A percentile compares a stretch with the other conserved stretches of the same genome.
Conservation (phyloP, 2,329 filamentous ascomycete genomes). For the Diaporthe australafricana region DNA sequence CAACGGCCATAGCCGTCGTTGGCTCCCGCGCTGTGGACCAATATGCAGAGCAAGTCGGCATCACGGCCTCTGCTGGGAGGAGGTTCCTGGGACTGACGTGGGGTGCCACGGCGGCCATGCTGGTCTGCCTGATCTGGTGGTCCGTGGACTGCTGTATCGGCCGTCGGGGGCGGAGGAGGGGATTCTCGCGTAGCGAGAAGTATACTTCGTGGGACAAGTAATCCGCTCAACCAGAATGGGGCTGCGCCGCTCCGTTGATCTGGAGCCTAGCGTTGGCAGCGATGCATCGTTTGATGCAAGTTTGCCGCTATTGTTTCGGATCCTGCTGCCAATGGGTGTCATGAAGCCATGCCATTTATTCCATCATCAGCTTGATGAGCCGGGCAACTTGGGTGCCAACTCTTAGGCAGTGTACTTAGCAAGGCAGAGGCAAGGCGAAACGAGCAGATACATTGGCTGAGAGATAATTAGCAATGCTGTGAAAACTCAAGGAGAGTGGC, state of each 20-base stretch:
- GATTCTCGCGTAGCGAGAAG: constrained; percentile 1
- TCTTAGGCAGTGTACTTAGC: not conserved
- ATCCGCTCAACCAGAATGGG: not conserved
- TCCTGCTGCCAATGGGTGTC: not conserved
- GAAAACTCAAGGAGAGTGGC: not conserved
- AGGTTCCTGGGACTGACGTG: constrained; percentile 26
- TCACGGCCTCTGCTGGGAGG: not conserved
- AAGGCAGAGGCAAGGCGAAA: not conserved
- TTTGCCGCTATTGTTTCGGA: not conserved
- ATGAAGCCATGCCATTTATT: no score
- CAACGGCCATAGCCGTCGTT: constrained; percentile 17
- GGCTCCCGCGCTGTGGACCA: constrained; percentile 2
- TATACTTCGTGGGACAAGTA: not conserved
- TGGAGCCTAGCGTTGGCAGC: not conserved
- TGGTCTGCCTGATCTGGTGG: constrained; percentile 22
- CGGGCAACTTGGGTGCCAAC: no score
- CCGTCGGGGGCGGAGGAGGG: constrained; percentile 1
- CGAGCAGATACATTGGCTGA: no score
- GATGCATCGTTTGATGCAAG: not conserved
- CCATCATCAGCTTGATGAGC: no score
- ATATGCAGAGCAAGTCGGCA: constrained; percentile 23
- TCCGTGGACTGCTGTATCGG: constrained; percentile 22
- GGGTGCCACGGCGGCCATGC: constrained; percentile 21
- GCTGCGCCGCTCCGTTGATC: no score
- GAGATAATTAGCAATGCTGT: no score